Evolutionary conservation across 441 rosid genomes (phyloP).

Genomic region (Corymbia calophylla): DNA sequence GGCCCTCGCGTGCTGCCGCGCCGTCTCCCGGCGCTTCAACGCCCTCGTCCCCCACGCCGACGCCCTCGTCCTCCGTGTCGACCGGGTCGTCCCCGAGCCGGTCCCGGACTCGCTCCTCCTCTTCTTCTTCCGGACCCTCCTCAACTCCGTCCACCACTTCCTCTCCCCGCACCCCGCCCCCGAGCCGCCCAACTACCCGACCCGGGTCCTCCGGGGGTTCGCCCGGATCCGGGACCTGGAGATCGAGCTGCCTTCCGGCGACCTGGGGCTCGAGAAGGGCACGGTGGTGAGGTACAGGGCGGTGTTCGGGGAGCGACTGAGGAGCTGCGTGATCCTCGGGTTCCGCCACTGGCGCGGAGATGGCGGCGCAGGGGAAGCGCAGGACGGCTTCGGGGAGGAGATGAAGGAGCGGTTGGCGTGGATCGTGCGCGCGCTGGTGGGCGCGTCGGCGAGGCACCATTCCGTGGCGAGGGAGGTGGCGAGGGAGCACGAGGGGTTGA

Average conservation of each 20-base stretch:
- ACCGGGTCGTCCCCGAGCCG: not conserved
- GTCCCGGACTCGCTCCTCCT: not conserved
- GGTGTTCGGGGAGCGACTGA: not conserved
- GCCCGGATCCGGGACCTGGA: not conserved
- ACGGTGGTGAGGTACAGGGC: slow-evolving; percentile 6
- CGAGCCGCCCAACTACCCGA: not conserved
- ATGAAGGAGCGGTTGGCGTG: slow-evolving; percentile 6
- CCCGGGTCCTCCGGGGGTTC: slow-evolving; percentile 3
- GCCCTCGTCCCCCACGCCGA: slow-evolving; percentile 2
- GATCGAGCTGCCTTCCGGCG: slow-evolving; percentile 10
- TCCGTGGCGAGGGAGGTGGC: not conserved
- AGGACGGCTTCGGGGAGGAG: not conserved
- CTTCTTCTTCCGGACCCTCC: not conserved
- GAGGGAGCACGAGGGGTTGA: not conserved
- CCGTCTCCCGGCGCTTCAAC: slow-evolving; percentile 13
- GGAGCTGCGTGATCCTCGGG: slow-evolving; percentile 1
- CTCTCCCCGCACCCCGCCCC: not conserved
- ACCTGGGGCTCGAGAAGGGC: not conserved
- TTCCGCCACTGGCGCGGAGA: not conserved
- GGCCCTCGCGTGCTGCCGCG: slow-evolving; percentile 1
- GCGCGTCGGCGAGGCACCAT: not conserved
- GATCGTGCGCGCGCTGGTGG: not conserved
- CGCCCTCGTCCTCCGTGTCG: slow-evolving; percentile 6
- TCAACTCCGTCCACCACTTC: not conserved
- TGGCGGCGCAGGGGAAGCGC: not conserved